A percentile compares a stretch with the other conserved stretches of the same genome.
phyloP scores from a whole-genome alignment of 1,284 basidiomycete genomes.

The Hortiboletus rubellus region DNA sequence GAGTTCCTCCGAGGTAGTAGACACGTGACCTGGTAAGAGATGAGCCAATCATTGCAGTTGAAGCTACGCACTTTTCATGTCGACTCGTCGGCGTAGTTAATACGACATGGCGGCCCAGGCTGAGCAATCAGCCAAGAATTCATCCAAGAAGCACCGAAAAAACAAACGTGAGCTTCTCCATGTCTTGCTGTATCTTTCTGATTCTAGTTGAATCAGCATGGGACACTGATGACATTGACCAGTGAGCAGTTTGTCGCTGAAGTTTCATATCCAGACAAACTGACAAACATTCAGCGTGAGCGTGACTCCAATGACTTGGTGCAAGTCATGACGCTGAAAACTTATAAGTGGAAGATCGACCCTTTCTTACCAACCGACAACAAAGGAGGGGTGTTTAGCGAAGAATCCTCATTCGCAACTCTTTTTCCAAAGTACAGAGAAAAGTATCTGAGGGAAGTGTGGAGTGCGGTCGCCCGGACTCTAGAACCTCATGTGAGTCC shows the following conservation, averaged over 20 bases:
- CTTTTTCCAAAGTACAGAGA: constrained; percentile 99
- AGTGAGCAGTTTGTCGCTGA: constrained; percentile 55
- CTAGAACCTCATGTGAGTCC: constrained; percentile 75
- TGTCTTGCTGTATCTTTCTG: neutral
- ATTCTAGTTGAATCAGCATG: constrained; percentile 62
- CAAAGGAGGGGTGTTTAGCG: constrained; percentile 80
- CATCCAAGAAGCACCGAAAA: constrained; percentile 88
- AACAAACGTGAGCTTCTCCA: constrained; percentile 75
- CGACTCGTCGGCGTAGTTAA: too few species aligned
- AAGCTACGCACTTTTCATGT: too few species aligned
- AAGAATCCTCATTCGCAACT: constrained; percentile 97
- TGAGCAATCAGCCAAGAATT: constrained; percentile 55
- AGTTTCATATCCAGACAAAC: constrained; percentile 8
- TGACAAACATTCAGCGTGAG: constrained; percentile 38
- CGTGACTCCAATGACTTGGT: neutral
- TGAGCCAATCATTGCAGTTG: too few species aligned
- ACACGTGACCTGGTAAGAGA: constrained; percentile 15
- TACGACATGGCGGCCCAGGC: constrained; percentile 46
- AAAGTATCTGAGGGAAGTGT: constrained; percentile 93
- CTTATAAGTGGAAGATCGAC: constrained; percentile 82
- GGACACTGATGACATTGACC: constrained; percentile 99
- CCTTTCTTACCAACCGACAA: constrained; percentile 76
- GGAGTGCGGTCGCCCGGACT: constrained; percentile 89
- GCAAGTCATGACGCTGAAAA: constrained; percentile 14
- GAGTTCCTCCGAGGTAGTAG: neutral